These are phyloP conservation scores for Phytophthora litchii DNA, from an alignment of 352 stramenopile genomes.

Conservation along the genomic window DNA sequence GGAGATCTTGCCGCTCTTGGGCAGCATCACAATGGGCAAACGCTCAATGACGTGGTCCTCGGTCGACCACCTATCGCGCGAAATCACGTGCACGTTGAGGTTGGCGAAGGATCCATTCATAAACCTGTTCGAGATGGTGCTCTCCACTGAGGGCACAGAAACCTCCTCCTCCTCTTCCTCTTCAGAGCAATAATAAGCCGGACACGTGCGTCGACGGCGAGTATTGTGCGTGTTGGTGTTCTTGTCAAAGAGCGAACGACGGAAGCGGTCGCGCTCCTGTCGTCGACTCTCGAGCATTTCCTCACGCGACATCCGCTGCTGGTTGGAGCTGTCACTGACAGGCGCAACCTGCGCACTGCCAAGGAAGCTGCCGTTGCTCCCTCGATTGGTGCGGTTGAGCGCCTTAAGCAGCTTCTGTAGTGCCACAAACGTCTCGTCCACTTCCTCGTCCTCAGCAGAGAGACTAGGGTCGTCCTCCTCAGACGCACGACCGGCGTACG, in stretches of 20 bases:
- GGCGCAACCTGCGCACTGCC: conserved; percentile 6
- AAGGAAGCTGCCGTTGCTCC: conserved; percentile 19
- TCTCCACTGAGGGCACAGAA: conserved; percentile 66
- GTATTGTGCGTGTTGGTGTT: conserved; percentile 16
- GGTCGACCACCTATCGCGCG: conserved; percentile 65
- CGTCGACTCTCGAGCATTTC: conserved; percentile 73
- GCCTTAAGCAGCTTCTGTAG: conserved; percentile 76
- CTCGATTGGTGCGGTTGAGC: conserved; percentile 53
- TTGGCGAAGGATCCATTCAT: conserved; percentile 82
- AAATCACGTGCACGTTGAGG: conserved; percentile 79
- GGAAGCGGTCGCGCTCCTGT: conserved; percentile 74
- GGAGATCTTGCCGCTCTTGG: conserved; percentile 64
- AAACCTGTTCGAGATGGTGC: conserved; percentile 80
- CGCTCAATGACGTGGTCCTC: conserved; percentile 68
- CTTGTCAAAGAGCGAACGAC: conserved; percentile 62
- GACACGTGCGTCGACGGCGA: conserved; percentile 43
- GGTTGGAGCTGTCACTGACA: conserved; percentile 18
- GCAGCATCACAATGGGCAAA: conserved; percentile 73
- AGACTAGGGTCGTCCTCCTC: conserved; percentile 57
- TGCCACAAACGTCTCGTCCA: conserved; percentile 82
- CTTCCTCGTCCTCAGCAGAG: conserved; percentile 65
- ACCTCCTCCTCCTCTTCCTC: conserved; percentile 78
- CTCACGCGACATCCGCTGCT: conserved; percentile 58
- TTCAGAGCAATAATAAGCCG: conserved; percentile 60
- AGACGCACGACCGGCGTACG: conserved; percentile 38